phyloP scores from a whole-genome alignment of 768 basidiomycete genomes.

The Mycena haematopus region DNA sequence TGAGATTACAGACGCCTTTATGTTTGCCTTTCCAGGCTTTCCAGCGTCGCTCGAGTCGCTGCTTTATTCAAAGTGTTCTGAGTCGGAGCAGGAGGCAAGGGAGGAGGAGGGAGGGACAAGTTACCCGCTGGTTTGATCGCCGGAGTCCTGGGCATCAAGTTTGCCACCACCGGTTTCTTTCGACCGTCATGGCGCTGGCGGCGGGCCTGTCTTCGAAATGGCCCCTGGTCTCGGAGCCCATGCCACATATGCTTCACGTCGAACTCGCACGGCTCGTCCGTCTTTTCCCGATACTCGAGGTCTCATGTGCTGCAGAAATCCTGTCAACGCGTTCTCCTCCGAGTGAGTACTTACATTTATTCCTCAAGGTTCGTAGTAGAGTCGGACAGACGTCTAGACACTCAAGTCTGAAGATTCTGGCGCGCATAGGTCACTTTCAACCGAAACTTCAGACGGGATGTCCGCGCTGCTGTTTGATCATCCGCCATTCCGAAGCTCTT shows the following conservation, averaged over 20 bases:
- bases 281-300: not conserved
- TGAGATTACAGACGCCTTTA: too few relatives aligned
- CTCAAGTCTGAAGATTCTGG: conserved; percentile 56
- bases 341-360: conserved; percentile 32
- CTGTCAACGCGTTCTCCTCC: conserved; percentile 56
- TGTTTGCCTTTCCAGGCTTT: too few relatives aligned
- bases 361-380: not conserved
- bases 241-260: conserved; percentile 47
- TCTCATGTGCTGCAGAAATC: conserved; percentile 37
- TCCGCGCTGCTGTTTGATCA: conserved; percentile 62
- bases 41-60: too few relatives aligned
- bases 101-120: too few relatives aligned
- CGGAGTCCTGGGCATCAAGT: too few relatives aligned
- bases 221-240: conserved; percentile 38
- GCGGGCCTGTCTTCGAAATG: conserved; percentile 32
- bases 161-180: not conserved
- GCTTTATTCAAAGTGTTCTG: too few relatives aligned
- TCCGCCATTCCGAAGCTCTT: conserved; percentile 61
- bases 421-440: conserved; percentile 56
- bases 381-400: too few relatives aligned
- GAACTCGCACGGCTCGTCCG: conserved; percentile 41
- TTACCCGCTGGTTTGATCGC: too few relatives aligned
- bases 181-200: conserved; percentile 23
- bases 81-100: too few relatives aligned
- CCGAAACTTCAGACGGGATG: conserved; percentile 36